Evolutionary conservation across 2,329 filamentous ascomycete species (phyloP), one percentile per base, ranked within the genome.

Genomic region (Fusarium musae): DNA sequence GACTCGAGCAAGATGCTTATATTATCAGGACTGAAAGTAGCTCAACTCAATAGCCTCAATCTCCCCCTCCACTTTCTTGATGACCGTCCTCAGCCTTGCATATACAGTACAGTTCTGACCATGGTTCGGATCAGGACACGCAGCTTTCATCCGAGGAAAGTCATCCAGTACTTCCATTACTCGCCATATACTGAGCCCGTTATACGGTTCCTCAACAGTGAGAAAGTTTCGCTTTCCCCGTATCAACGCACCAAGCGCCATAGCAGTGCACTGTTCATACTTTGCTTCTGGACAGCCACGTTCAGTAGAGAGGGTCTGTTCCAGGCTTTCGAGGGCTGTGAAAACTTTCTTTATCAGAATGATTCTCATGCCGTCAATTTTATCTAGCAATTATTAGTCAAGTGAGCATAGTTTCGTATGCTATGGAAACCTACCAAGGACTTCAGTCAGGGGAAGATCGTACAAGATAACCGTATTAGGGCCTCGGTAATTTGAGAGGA

Each of bases 361-460:
- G 1, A 32, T n/a, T 16, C 53, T 34, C 28, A 44, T 23, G 0
- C n/a, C 30, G 12, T 57, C 28, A 0, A 32, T 21, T 16, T 34
- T 26, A 3, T 26, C 39, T 44, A 6, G 12, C 11, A 21, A 19
- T 19, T 1, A 2, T 17, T 5, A 23, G 34, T 56, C 30, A 32
- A 4, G 12, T 17, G 16, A 19, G 10, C 2, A 4, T 15, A 8
- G 28, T 19, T 6, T 7, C 6, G 13, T 32, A 13, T 12, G 9
- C 12, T 13, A 6, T 16, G 21, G n/a, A 10, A 23, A n/a, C 53
- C 2, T 6, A n/a, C n/a, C n/a, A n/a, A n/a, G n/a, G 2, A 44
- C 28, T 15, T 34, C 28, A 16, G 39, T 21, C 9, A 44, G 8
- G 13, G 28, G 56, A 15, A 59, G 56, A n/a, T 30, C 19, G 13